Percentiles rank a stretch among this genome's conserved stretches.
phyloP scores from a whole-genome alignment of 805 yeast genomes.

The Novakomyces olei region DNA sequence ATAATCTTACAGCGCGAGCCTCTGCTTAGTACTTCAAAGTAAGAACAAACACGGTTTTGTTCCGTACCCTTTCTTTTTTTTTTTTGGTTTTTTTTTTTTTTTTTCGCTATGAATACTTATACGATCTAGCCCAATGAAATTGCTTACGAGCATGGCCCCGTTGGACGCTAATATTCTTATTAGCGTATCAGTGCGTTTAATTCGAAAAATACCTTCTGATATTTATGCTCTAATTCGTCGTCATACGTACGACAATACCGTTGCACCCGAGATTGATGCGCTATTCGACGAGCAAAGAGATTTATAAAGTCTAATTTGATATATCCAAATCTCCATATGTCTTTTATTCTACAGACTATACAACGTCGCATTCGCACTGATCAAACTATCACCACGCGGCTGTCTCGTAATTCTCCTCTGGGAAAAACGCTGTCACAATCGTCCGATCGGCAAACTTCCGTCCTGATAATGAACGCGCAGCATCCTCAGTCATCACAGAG shows the following conservation, averaged over 20 bases:
- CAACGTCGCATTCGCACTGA: too few species aligned
- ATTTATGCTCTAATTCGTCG: slow-evolving; percentile 41
- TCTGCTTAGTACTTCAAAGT: slow-evolving; percentile 19
- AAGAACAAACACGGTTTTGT: neutral
- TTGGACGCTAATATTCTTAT: slow-evolving; percentile 54
- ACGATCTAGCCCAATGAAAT: slow-evolving; percentile 36
- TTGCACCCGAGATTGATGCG: neutral
- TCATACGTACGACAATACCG: slow-evolving; percentile 31
- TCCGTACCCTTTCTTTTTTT: neutral
- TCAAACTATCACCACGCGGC: too few species aligned
- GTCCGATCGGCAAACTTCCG: slow-evolving; percentile 44
- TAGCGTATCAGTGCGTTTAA: slow-evolving; percentile 55
- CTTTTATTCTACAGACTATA: too few species aligned
- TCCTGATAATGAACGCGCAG: slow-evolving; percentile 40
- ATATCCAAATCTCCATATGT: too few species aligned
- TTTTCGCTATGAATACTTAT: neutral
- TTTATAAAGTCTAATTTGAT: too few species aligned
- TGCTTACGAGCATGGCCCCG: slow-evolving; percentile 49
- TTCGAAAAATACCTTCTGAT: slow-evolving; percentile 44
- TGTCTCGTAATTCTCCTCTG: slow-evolving; percentile 28
- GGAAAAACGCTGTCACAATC: slow-evolving; percentile 39
- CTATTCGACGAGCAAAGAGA: too few species aligned
- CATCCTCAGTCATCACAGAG: slow-evolving; percentile 29
- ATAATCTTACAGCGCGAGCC: slow-evolving; percentile 43
- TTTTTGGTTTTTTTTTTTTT: neutral